Evolutionary conservation across 148 eudicot species (phyloP).

Genomic region (Vaccinium darrowii): DNA sequence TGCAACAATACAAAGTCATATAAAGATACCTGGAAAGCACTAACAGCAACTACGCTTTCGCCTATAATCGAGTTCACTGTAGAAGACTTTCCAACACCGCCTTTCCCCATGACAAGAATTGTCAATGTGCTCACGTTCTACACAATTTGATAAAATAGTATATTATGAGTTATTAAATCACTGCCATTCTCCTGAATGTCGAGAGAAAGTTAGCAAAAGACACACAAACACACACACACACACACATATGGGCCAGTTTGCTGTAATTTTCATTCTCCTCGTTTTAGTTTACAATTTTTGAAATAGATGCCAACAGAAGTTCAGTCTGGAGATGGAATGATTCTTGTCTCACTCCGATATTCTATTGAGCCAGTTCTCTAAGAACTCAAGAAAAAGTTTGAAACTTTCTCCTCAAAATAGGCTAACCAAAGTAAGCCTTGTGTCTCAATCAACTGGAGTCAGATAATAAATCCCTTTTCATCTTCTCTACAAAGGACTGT

Average conservation of each 20-base stretch:
- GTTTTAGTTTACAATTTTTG: not conserved
- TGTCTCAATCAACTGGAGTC: not conserved
- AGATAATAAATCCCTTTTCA: not conserved
- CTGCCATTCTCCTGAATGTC: not conserved
- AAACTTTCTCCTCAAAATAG: not conserved
- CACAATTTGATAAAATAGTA: slow-evolving; percentile 1
- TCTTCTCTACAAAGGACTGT: not conserved
- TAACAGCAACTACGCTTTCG: slow-evolving; percentile 80
- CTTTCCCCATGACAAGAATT: slow-evolving; percentile 92
- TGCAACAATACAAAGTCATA: not conserved
- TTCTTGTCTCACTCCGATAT: not conserved
- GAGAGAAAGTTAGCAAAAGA: not conserved
- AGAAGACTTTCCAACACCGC: slow-evolving; percentile 96
- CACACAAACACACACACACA: too few relatives aligned
- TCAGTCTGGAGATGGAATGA: not conserved
- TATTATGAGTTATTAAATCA: not conserved
- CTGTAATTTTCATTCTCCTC: not conserved
- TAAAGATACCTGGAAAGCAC: slow-evolving; percentile 81
- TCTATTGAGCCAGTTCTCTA: not conserved
- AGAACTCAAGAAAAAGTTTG: not conserved
- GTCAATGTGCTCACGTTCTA: slow-evolving; percentile 79
- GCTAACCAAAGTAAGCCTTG: not conserved
- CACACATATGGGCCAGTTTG: not conserved
- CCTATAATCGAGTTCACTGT: slow-evolving; percentile 87
- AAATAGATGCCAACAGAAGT: not conserved